phyloP scores from a whole-genome alignment of 331 rosid genomes.

The Acacia pycnantha region DNA sequence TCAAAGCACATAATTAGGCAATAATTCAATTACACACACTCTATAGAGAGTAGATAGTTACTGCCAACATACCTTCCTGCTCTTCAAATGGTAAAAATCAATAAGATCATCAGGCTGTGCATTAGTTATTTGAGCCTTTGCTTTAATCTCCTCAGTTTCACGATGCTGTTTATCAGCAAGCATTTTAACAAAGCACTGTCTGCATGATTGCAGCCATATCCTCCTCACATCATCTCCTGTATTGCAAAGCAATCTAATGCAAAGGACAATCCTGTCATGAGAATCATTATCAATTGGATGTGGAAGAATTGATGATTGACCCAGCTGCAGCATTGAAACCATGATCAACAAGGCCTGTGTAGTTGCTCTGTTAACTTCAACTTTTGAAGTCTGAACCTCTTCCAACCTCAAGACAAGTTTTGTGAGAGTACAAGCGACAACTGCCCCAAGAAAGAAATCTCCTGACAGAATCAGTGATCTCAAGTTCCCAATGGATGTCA shows the following conservation, averaged over 20 bases:
- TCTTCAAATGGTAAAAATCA: conserved; percentile 96
- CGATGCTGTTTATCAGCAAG: conserved; percentile 89
- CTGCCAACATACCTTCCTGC: conserved; percentile 76
- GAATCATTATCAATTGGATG: conserved; percentile 96
- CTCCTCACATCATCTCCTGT: conserved; percentile 73
- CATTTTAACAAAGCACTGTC: conserved; percentile 95
- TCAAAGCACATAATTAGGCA: conserved; percentile 2
- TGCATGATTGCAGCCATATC: conserved; percentile 90
- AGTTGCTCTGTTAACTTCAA: conserved; percentile 74
- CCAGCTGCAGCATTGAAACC: conserved; percentile 93
- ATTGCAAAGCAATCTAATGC: conserved; percentile 77
- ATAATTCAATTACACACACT: neutral
- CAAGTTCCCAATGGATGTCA: conserved; percentile 80
- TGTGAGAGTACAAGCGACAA: conserved; percentile 82
- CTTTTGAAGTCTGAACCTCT: conserved; percentile 88
- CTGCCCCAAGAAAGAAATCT: conserved; percentile 94
- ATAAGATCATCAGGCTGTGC: conserved; percentile 99
- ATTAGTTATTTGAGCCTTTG: conserved; percentile 81
- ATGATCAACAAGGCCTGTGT: conserved; percentile 71
- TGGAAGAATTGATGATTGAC: conserved; percentile 79
- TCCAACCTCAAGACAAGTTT: conserved; percentile 88
- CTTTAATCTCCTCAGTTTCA: conserved; percentile 84
- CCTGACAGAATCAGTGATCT: conserved; percentile 91
- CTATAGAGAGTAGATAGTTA: conserved; percentile 7
- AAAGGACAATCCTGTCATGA: conserved; percentile 77